phyloP scores from a whole-genome alignment of 2,329 filamentous ascomycete genomes.

The Zasmidium angulare region DNA sequence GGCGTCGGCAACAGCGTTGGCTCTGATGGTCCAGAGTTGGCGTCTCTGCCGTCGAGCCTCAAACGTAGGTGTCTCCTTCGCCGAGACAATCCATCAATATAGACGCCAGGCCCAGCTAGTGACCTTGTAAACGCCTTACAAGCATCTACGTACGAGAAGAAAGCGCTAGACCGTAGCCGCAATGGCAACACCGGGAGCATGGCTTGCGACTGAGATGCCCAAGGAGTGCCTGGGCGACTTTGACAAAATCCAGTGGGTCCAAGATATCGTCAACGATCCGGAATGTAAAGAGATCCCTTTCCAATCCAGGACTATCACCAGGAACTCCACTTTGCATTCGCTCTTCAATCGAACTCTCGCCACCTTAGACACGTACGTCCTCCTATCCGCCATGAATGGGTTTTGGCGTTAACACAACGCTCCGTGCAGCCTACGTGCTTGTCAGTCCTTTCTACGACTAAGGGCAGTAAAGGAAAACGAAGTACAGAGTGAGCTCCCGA shows the following conservation, averaged over 20 bases:
- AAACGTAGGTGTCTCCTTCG: no score
- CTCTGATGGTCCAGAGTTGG: background rate
- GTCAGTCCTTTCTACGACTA: conserved; percentile 7
- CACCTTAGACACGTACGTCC: conserved; percentile 9
- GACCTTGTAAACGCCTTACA: background rate
- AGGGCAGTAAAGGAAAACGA: conserved; percentile 1
- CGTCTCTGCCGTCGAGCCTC: background rate
- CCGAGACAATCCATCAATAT: background rate
- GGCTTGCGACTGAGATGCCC: conserved; percentile 15
- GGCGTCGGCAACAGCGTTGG: background rate
- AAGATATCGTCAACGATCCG: conserved; percentile 8
- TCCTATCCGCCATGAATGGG: no score
- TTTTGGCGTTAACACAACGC: background rate
- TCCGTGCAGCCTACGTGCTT: conserved; percentile 3
- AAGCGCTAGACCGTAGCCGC: background rate
- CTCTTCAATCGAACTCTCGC: conserved; percentile 12
- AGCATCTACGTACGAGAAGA: background rate
- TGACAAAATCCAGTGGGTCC: conserved; percentile 6
- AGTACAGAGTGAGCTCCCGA: background rate
- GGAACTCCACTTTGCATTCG: conserved; percentile 11
- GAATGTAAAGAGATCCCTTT: conserved; percentile 8
- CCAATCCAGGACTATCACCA: conserved; percentile 10
- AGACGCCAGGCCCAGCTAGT: background rate
- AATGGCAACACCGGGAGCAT: conserved; percentile 6
- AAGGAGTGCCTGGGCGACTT: conserved; percentile 13